A percentile compares a stretch with the other conserved stretches of the same genome.
phyloP scores from a whole-genome alignment of 805 yeast genomes.

The Metschnikowia lunata region DNA sequence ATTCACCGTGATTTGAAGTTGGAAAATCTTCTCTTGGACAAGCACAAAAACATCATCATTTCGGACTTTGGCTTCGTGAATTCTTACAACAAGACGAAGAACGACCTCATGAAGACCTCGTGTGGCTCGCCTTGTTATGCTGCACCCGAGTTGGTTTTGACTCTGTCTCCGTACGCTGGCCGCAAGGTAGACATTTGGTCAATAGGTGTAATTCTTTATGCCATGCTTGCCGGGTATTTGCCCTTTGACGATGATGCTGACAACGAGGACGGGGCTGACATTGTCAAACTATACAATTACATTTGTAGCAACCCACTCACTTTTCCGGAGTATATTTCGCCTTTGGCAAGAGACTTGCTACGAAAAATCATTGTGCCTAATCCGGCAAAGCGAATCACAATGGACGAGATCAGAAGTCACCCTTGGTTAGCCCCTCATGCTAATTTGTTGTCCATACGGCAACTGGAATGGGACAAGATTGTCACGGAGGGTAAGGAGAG shows the following conservation, averaged over 20 bases:
- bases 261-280: slow-evolving; percentile 94
- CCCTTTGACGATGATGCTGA: slow-evolving; percentile 98
- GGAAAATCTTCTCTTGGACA: slow-evolving; percentile 73
- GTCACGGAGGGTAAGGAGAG: slow-evolving; percentile 29
- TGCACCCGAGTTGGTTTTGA: slow-evolving; percentile 92
- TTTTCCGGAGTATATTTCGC: slow-evolving; percentile 89
- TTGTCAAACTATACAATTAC: slow-evolving; percentile 83
- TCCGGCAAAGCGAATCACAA: slow-evolving; percentile 68
- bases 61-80: slow-evolving; percentile 96
- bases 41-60: slow-evolving; percentile 78
- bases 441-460: slow-evolving; percentile 76
- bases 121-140: slow-evolving; percentile 99
- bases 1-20: slow-evolving; percentile 75
- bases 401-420: slow-evolving; percentile 71
- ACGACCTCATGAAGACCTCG: slow-evolving; percentile 85
- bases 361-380: slow-evolving; percentile 81
- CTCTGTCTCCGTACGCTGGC: slow-evolving; percentile 84
- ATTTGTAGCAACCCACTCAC: slow-evolving; percentile 89
- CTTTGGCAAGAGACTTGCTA: slow-evolving; percentile 85
- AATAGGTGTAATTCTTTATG: slow-evolving; percentile 89
- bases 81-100: slow-evolving; percentile 54
- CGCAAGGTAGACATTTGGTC: slow-evolving; percentile 96
- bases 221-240: slow-evolving; percentile 94
- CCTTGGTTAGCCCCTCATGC: slow-evolving; percentile 87
- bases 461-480: slow-evolving; percentile 82